phyloP scores from a whole-genome alignment of 345 rosid genomes.

The Boechera stricta region DNA sequence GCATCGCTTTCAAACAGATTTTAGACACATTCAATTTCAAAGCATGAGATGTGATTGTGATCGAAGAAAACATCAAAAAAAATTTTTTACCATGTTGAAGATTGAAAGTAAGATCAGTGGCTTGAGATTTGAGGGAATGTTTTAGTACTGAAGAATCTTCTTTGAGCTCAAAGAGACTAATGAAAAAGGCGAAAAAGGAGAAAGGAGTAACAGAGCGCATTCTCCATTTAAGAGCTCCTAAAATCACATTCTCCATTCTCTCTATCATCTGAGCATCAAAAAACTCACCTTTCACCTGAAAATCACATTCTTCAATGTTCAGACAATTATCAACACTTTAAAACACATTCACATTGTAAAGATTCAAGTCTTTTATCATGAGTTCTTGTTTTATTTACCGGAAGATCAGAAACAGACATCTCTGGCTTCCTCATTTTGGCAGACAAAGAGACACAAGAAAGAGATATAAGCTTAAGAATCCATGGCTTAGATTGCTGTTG shows the following conservation, averaged over 20 bases:
- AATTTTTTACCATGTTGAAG: slow-evolving; percentile 62
- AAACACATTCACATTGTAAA: slow-evolving; percentile 27
- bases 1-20: slow-evolving; percentile 11
- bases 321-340: neutral
- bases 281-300: slow-evolving; percentile 52
- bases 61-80: neutral
- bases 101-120: slow-evolving; percentile 60
- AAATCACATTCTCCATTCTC: slow-evolving; percentile 72
- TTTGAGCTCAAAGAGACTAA: slow-evolving; percentile 57
- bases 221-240: slow-evolving; percentile 86
- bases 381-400: slow-evolving; percentile 46
- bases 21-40: neutral
- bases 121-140: slow-evolving; percentile 62
- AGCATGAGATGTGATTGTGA: neutral
- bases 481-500: slow-evolving; percentile 63
- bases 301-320: neutral
- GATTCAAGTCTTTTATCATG: neutral
- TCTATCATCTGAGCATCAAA: slow-evolving; percentile 63
- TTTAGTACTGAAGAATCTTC: slow-evolving; percentile 47
- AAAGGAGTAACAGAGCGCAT: slow-evolving; percentile 92
- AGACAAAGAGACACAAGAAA: slow-evolving; percentile 73
- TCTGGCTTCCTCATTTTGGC: slow-evolving; percentile 76
- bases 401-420: slow-evolving; percentile 49
- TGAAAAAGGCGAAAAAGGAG: slow-evolving; percentile 68
- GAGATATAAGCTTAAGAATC: slow-evolving; percentile 65